Evolutionary conservation across 345 rosid genomes (phyloP), one percentile per base, ranked within the genome.

Genomic region (Populus simonii): DNA sequence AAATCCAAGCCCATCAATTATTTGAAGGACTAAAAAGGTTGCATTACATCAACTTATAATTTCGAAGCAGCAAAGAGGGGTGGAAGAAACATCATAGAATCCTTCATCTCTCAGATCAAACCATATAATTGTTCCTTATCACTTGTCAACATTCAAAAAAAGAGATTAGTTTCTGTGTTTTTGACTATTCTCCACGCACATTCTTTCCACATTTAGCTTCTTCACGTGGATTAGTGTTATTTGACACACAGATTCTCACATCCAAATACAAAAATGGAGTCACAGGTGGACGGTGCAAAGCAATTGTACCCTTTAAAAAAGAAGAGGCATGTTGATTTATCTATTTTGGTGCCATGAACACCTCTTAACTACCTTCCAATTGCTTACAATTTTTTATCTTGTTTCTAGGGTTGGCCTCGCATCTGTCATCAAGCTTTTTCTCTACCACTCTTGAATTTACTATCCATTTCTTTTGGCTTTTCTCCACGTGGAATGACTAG

Each of bases 261-360:
- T 39, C 49, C 53, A 69, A 43, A 55, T 73, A 41, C 59, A 43
- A 18, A 20, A 31, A 36, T 41, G 55, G 59, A 76, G 70, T 15
- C 25, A 20, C 20, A 66, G 67, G 10, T 83, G 86, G 84, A 81
- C 76, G 83, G 84, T 74, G 78, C 74, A 71, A 76, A 76, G 62
- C 53, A 16, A 38, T 65, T 79, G 69, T 74, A 61, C 79, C 61
- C 1, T 17, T 4, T 16, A 47, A 67, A 11, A 73, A 73, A 31
- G 45, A 47, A n/a, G 39, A 2, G 27, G 8, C 61, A 45, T 39
- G 35, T 73, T 38, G 8, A 53, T 41, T 41, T 41, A 41, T 39
- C 66, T 25, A 62, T 70, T 76, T 81, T 70, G 74, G 70, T 65
- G 8, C 41, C 20, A 25, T 55, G 8, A 59, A 35, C 68, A 61